These are phyloP conservation scores for Pterulicium gracile DNA, from an alignment of 1,284 basidiomycete genomes.

Conservation along the genomic window DNA sequence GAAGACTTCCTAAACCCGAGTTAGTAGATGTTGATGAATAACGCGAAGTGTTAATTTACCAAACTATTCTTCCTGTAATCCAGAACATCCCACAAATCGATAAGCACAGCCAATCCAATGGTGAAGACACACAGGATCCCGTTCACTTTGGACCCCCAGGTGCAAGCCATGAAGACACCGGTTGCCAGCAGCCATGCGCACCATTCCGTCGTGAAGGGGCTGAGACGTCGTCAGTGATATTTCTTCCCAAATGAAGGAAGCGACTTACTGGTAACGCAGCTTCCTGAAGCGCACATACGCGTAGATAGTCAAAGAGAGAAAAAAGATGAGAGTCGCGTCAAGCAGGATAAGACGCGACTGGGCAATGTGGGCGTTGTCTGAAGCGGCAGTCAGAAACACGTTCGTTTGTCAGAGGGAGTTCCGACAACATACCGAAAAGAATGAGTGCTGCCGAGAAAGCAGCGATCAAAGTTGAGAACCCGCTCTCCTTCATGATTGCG, in stretches of 20 bases:
- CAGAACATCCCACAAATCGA: constrained; percentile 93
- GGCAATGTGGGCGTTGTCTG: constrained; percentile 93
- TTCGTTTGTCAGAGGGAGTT: background rate
- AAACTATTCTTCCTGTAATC: constrained; percentile 80
- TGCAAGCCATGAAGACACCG: constrained; percentile 88
- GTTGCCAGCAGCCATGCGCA: constrained; percentile 93
- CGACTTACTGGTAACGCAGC: constrained; percentile 74
- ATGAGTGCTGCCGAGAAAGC: constrained; percentile 82
- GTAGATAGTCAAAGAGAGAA: constrained; percentile 90
- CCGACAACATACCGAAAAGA: constrained; percentile 63
- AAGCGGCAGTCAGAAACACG: constrained; percentile 7
- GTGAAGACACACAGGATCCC: constrained; percentile 88
- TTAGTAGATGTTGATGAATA: constrained; percentile 3
- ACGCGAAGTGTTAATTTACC: constrained; percentile 35
- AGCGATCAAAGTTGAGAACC: constrained; percentile 84
- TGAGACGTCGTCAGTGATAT: constrained; percentile 22
- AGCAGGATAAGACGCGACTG: constrained; percentile 95
- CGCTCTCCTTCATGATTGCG: constrained; percentile 95
- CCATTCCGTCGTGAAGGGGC: constrained; percentile 84
- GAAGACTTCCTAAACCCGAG: constrained; percentile 65
- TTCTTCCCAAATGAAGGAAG: constrained; percentile 3
- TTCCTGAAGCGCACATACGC: constrained; percentile 96
- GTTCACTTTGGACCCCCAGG: constrained; percentile 98
- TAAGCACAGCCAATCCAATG: constrained; percentile 84
- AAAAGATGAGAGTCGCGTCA: constrained; percentile 92